These are phyloP conservation scores for Grosmannia serpens DNA, from an alignment of 2,329 filamentous ascomycete genomes.

Conservation along the genomic window DNA sequence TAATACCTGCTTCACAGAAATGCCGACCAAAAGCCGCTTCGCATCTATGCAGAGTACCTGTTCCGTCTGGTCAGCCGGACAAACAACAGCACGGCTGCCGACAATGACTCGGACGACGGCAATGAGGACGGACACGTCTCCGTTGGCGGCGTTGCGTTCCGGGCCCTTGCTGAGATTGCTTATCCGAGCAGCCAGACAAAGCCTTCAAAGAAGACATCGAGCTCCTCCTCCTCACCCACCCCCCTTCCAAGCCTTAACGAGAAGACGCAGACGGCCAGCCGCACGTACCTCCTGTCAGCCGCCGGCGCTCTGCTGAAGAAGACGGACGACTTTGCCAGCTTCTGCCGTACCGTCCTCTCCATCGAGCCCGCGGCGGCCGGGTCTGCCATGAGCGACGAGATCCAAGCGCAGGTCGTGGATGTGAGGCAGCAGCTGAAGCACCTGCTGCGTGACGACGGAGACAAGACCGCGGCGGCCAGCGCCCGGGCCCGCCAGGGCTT, in stretches of 20 bases:
- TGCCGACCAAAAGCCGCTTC: conserved; percentile 30
- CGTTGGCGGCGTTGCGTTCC: conserved; percentile 30
- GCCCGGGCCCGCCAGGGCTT: conserved; percentile 49
- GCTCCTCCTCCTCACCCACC: conserved; percentile 9
- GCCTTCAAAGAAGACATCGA: background rate
- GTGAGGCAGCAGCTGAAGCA: conserved; percentile 38
- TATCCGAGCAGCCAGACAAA: conserved; percentile 26
- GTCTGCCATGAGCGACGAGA: conserved; percentile 43
- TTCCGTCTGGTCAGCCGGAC: conserved; percentile 36
- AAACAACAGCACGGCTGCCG: conserved; percentile 14
- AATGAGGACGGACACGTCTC: conserved; percentile 20
- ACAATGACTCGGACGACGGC: conserved; percentile 15
- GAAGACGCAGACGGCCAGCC: conserved; percentile 41
- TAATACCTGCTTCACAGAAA: conserved; percentile 18
- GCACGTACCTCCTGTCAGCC: conserved; percentile 44
- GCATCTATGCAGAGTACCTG: conserved; percentile 42
- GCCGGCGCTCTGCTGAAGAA: conserved; percentile 46
- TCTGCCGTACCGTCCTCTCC: conserved; percentile 42
- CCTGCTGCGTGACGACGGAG: conserved; percentile 34
- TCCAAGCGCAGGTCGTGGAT: conserved; percentile 38
- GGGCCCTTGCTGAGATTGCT: conserved; percentile 41
- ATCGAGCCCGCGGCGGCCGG: conserved; percentile 39
- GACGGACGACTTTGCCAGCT: conserved; percentile 37
- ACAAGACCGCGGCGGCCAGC: conserved; percentile 24
- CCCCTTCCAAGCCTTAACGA: conserved; percentile 34